Evolutionary conservation across 345 rosid genomes (phyloP), one percentile per base, ranked within the genome.

Genomic region (Cardamine chenopodiifolia): DNA sequence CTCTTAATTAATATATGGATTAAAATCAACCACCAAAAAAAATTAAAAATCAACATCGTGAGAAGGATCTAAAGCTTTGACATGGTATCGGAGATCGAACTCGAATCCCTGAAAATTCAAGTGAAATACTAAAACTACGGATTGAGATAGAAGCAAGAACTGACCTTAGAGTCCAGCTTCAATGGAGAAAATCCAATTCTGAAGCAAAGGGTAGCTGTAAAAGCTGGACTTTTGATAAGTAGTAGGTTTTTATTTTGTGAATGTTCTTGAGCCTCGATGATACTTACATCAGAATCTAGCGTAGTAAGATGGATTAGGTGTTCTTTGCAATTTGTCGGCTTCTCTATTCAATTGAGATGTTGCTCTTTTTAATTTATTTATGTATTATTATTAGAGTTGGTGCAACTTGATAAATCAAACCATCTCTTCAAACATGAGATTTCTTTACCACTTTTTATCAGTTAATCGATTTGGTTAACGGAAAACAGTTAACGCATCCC

Each of bases 151-250:
- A 61, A 63, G 45, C 23, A 66, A 72, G 49, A 66, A 50, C 81
- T 71, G 62, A 78, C 81, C 81, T 71, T 66, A 65, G 62, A 54
- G 47, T 54, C 66, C 48, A 77, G 75, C 67, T 63, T 70, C 66
- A 22, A 58, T 71, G 71, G 80, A 77, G 71, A 42, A 20, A 49
- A 25, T 44, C 45, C 7, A 39, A 42, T 14, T 35, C 20, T 13
- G 66, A 58, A 48, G 19, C 45, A 71, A 55, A 52, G 3, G 31
- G 18, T 2, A 18, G 15, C 12, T 71, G 32, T 35, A 39, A 54
- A 31, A 62, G 18, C 42, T 61, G 58, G 49, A 49, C 55, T 53
- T 29, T 22, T n/a, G 44, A 47, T 25, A 40, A 10, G 1, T 4
- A 35, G 18, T 15, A 19, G 66, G 45, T 25, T 50, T 14, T 18